Evolutionary conservation across 2,329 filamentous ascomycete species (phyloP).

Genomic region (Hypoxylon sp.): DNA sequence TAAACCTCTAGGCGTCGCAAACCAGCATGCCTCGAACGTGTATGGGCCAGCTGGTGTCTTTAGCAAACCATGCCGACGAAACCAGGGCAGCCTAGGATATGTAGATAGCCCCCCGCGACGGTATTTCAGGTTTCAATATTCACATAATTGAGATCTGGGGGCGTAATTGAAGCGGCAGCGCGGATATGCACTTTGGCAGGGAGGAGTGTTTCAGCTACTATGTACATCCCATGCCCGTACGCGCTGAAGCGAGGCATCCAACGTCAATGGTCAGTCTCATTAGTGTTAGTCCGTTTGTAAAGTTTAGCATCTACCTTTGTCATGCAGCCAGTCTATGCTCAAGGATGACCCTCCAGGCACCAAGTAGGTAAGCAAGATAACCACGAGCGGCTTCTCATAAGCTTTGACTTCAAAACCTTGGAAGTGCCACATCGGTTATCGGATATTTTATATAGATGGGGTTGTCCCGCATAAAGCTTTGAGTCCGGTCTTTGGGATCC

Average conservation of each 20-base stretch:
- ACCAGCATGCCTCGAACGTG: conserved; percentile 2
- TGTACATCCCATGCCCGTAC: conserved; percentile 5
- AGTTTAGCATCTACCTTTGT: conserved; percentile 9
- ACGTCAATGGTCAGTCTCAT: conserved; percentile 15
- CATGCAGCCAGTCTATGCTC: conserved; percentile 17
- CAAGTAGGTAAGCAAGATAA: conserved; percentile 13
- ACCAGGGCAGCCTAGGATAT: not conserved
- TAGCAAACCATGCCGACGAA: not conserved
- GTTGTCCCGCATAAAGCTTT: conserved; percentile 1
- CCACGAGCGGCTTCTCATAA: conserved; percentile 6
- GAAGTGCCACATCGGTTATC: conserved; percentile 1
- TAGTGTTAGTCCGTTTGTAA: conserved; percentile 15
- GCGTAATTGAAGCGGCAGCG: conserved; percentile 6
- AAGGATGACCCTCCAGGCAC: conserved; percentile 9
- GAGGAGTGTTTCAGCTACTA: conserved; percentile 34
- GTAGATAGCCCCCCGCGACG: not conserved
- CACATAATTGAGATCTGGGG: conserved; percentile 7
- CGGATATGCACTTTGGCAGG: conserved; percentile 3
- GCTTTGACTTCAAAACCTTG: conserved; percentile 14
- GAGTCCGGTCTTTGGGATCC: not conserved
- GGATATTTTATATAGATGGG: conserved; percentile 17
- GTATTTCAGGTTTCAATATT: conserved; percentile 15
- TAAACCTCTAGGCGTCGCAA: conserved; percentile 2
- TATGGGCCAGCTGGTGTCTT: not conserved
- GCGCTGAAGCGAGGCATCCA: conserved; percentile 11